These are phyloP conservation scores for Pelargonium citronellum DNA, from an alignment of 441 rosid species.

Conservation along the genomic window DNA sequence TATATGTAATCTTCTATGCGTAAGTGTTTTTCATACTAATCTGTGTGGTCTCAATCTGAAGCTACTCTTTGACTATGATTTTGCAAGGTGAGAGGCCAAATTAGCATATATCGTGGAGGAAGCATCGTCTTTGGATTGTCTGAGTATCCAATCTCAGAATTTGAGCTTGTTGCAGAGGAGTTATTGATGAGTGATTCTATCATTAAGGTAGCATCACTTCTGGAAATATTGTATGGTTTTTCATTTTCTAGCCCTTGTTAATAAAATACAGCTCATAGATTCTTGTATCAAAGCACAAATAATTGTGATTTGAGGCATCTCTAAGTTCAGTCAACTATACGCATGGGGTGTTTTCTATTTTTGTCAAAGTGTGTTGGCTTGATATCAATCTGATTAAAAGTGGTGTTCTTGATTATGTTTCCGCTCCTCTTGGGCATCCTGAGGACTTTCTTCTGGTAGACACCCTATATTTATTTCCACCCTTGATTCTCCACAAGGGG, in stretches of 20 bases:
- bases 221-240: neutral
- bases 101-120: conserved; percentile 79
- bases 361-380: neutral
- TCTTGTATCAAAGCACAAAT: neutral
- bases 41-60: conserved; percentile 14
- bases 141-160: conserved; percentile 83
- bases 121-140: conserved; percentile 85
- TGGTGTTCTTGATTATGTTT: neutral
- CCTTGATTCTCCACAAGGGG: conserved; percentile 15
- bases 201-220: conserved; percentile 11
- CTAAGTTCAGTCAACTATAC: neutral
- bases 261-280: neutral
- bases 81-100: conserved; percentile 93
- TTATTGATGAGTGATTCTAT: conserved; percentile 94
- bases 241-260: neutral
- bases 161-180: conserved; percentile 98
- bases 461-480: neutral
- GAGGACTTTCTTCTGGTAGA: neutral
- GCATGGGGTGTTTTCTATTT: neutral
- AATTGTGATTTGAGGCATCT: neutral
- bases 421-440: neutral
- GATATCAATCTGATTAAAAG: neutral
- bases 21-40: neutral
- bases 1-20: neutral
- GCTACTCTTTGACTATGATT: conserved; percentile 14